These are phyloP conservation scores for Agaricales sp. DNA, from an alignment of 1,284 basidiomycete genomes.

Conservation along the genomic window DNA sequence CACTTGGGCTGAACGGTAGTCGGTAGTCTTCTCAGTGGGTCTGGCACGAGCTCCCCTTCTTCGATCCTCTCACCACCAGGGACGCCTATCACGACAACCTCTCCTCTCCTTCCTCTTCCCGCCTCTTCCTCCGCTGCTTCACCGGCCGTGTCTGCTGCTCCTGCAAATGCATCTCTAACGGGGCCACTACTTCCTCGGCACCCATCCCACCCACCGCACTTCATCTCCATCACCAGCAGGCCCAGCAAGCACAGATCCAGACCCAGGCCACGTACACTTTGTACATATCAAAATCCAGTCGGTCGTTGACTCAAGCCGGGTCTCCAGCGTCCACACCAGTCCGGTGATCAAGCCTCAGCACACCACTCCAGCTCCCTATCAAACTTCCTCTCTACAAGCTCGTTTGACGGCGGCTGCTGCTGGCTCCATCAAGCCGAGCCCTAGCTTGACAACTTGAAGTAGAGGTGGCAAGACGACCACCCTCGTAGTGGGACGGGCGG, in stretches of 20 bases:
- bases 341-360: too few relatives aligned
- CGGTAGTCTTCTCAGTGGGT: not conserved
- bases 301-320: slow-evolving; percentile 49
- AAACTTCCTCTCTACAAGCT: not conserved
- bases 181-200: slow-evolving; percentile 23
- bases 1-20: slow-evolving; percentile 12
- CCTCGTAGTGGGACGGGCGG: slow-evolving; percentile 2
- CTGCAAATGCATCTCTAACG: too few relatives aligned
- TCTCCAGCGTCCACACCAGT: slow-evolving; percentile 21
- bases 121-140: slow-evolving; percentile 10
- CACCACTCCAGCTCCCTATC: too few relatives aligned
- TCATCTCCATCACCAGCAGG: too few relatives aligned
- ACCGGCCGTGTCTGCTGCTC: slow-evolving; percentile 13
- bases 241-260: too few relatives aligned
- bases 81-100: slow-evolving; percentile 12
- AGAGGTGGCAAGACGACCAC: not conserved
- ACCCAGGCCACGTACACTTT: slow-evolving; percentile 69
- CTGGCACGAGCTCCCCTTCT: not conserved
- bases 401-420: not conserved
- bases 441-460: too few relatives aligned
- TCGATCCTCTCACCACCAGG: slow-evolving; percentile 7
- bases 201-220: slow-evolving; percentile 22
- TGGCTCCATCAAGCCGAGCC: too few relatives aligned
- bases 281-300: slow-evolving; percentile 51
- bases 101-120: slow-evolving; percentile 10